phyloP scores from a whole-genome alignment of 140 eudicot species.

The Anethum foeniculum region DNA sequence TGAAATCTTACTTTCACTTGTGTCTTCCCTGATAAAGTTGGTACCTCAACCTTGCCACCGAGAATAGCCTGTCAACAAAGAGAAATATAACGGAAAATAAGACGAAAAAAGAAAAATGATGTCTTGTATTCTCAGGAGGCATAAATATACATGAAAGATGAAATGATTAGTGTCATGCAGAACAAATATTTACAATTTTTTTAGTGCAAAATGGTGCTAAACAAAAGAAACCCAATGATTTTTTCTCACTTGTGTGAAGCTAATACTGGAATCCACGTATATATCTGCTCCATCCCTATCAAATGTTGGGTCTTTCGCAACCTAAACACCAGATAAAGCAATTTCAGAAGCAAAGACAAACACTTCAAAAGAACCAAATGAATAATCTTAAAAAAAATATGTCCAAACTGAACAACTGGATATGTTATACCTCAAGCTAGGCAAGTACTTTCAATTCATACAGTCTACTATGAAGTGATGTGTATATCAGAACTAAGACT shows the following conservation, averaged over 20 bases:
- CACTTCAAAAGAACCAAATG: not conserved
- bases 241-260: slow-evolving; percentile 65
- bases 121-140: not conserved
- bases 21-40: slow-evolving; percentile 66
- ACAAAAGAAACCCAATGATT: not conserved
- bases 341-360: slow-evolving; percentile 4
- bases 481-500: not conserved
- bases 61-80: slow-evolving; percentile 59
- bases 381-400: not conserved
- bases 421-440: not conserved
- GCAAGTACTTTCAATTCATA: not conserved
- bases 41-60: slow-evolving; percentile 90
- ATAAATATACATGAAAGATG: not conserved
- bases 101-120: not conserved
- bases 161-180: not conserved
- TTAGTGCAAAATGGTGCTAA: not conserved
- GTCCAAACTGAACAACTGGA: not conserved
- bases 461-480: not conserved
- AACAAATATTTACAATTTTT: not conserved
- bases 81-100: not conserved
- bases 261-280: slow-evolving; percentile 59
- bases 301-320: slow-evolving; percentile 67
- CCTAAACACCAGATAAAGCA: slow-evolving; percentile 37
- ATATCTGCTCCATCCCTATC: slow-evolving; percentile 75
- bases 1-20: slow-evolving; percentile 45